These are phyloP conservation scores for Mortierella sp. DNA, from an alignment of 371 early-diverging fungal genomes.

Conservation along the genomic window DNA sequence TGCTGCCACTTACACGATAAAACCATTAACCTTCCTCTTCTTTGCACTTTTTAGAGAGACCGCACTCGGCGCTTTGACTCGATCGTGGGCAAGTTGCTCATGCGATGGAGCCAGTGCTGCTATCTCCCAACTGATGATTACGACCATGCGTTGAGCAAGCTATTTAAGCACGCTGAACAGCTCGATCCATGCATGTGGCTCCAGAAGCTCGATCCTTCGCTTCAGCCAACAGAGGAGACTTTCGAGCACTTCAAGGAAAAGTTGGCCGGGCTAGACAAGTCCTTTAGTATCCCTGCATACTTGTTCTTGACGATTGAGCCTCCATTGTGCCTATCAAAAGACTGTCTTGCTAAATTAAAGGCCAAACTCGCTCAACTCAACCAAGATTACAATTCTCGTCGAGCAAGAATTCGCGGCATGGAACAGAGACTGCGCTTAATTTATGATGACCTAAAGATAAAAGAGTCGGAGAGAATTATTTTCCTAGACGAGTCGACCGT, in stretches of 20 bases:
- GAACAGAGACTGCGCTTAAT: constrained; percentile 40
- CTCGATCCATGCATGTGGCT: constrained; percentile 10
- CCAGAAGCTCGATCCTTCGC: no score
- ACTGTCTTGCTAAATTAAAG: constrained; percentile 38
- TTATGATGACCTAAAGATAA: constrained; percentile 37
- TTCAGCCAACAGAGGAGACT: no score
- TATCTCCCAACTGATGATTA: constrained; percentile 40
- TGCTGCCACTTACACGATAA: neutral
- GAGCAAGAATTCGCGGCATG: constrained; percentile 46
- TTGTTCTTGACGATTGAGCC: constrained; percentile 31
- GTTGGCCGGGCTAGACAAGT: neutral
- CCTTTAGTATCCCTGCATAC: neutral
- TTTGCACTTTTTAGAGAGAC: constrained; percentile 14
- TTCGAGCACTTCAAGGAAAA: neutral
- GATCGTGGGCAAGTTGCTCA: constrained; percentile 36
- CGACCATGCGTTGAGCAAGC: constrained; percentile 33
- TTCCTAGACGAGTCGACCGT: constrained; percentile 43
- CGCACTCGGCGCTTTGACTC: constrained; percentile 36
- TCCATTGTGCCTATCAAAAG: constrained; percentile 42
- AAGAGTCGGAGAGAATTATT: constrained; percentile 11
- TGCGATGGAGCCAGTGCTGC: constrained; percentile 46
- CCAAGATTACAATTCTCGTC: constrained; percentile 43
- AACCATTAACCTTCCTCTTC: neutral
- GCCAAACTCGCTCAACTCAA: constrained; percentile 34
- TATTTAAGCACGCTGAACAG: constrained; percentile 34